These are phyloP conservation scores for Aspergillus costaricaensis DNA, from an alignment of 2,329 filamentous ascomycete genomes.

Conservation along the genomic window DNA sequence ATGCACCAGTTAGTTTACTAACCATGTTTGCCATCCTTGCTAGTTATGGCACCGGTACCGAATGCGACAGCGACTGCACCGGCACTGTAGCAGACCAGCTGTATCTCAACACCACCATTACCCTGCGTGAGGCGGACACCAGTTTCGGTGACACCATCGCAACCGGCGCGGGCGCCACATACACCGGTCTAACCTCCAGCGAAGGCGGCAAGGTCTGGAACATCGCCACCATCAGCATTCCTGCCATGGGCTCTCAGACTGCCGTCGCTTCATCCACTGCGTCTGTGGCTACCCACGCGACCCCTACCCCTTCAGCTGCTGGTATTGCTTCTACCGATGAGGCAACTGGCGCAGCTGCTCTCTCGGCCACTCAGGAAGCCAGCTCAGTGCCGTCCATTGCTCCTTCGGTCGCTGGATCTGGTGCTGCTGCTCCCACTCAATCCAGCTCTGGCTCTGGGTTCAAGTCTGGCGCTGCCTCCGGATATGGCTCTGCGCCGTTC, in stretches of 20 bases:
- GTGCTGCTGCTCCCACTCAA: background rate
- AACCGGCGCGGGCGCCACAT: constrained; percentile 35
- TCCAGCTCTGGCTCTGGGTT: background rate
- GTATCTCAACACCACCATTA: constrained; percentile 45
- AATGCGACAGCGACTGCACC: constrained; percentile 42
- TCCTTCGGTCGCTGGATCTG: background rate
- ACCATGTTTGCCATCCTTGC: background rate
- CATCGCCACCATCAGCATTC: constrained; percentile 39
- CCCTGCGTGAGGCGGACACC: constrained; percentile 35
- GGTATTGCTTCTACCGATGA: background rate
- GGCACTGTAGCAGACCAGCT: constrained; percentile 43
- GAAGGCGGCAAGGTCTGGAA: constrained; percentile 42
- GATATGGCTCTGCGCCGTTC: too few relatives aligned
- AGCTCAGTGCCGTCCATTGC: too few relatives aligned
- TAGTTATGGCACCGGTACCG: constrained; percentile 45
- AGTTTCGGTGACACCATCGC: constrained; percentile 29
- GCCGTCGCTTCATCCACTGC: background rate
- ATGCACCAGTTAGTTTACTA: background rate
- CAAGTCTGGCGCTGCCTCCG: background rate
- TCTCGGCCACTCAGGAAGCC: background rate
- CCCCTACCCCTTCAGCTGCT: background rate
- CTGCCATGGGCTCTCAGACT: constrained; percentile 29
- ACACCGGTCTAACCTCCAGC: constrained; percentile 36
- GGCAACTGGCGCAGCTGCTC: background rate
- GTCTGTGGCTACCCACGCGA: background rate